Evolutionary conservation across 108 stramenopile genomes (phyloP).

Genomic region (Skeletonema tropicum): DNA sequence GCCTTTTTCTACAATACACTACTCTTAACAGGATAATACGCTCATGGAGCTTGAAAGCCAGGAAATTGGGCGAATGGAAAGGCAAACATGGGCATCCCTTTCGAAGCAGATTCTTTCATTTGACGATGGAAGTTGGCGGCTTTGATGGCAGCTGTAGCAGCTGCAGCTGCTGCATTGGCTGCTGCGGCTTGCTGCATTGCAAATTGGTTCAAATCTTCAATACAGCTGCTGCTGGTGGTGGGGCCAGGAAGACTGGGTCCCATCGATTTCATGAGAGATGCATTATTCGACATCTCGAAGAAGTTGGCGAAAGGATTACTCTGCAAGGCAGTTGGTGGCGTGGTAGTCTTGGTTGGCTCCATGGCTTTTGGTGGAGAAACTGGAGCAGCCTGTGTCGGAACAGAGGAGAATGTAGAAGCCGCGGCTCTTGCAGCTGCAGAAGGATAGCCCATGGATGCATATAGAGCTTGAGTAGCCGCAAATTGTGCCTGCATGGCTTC

Average conservation of each 20-base stretch:
- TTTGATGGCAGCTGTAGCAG: conserved; percentile 20
- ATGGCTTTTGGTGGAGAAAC: neutral
- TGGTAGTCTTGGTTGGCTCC: neutral
- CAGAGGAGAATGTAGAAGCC: conserved; percentile 23
- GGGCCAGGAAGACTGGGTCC: neutral
- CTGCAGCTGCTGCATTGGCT: conserved; percentile 27
- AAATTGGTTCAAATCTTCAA: conserved; percentile 36
- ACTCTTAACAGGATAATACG: conserved; percentile 7
- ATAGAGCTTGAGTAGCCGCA: conserved; percentile 41
- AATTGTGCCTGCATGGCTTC: conserved; percentile 29
- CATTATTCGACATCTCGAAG: neutral
- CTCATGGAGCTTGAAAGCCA: neutral
- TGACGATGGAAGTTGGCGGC: conserved; percentile 18
- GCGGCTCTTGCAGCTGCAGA: conserved; percentile 36
- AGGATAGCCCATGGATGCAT: conserved; percentile 34
- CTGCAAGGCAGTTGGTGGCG: neutral
- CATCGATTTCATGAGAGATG: neutral
- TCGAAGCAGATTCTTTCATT: conserved; percentile 10
- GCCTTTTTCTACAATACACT: conserved; percentile 1
- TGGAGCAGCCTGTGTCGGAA: neutral
- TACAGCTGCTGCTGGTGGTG: neutral
- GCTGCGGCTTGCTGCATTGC: conserved; percentile 40
- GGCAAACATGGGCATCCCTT: conserved; percentile 5
- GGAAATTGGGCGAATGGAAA: neutral
- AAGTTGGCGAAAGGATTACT: neutral